Evolutionary conservation across 1,284 basidiomycete genomes (phyloP), one percentile per base, ranked within the genome.

Genomic region (Ustilago curta): DNA sequence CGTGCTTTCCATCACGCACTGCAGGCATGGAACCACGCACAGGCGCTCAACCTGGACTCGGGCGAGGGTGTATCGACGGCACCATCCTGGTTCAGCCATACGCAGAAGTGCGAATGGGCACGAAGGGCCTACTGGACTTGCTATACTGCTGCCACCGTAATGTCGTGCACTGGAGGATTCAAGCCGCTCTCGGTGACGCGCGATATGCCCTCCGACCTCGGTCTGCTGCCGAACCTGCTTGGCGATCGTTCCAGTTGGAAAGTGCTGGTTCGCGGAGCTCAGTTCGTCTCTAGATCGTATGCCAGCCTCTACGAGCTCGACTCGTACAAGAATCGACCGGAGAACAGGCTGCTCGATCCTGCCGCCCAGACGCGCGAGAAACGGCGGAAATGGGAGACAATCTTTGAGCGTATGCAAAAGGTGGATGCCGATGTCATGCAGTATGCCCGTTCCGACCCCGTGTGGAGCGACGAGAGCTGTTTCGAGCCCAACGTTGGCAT

Each of bases 151-250:
- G 78, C 76, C 6, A 74, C 76, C 18, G 73, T 78, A 49, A 79
- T 79, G 70, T 70, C 78, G 25, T 67, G 68, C 52, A 80, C 78
- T 6, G 79, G 79, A 37, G 79, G 79, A 16, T 81, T 80, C 70
- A 63, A 66, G 48, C 79, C 75, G 12, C 67, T 77, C 45, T 52
- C 66, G 7, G 67, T 66, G 19, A 70, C 59, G 5, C 65, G 72
- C 31, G 67, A 79, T 43, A 65, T 65, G 59, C 64, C 76, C 16
- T 73, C 71, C n/a, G 77, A 77, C 25, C 67, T 80, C 9, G 60
- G 70, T 18, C 59, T 74, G n/a, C 66, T 78, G 27, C 79, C 79
- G 31, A 62, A 65, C 25, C 51, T 78, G 16, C 62, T 59, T 3
- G 63, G 59, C 37, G 77, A 80, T 51, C 69, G 73, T 3, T 66